Percentiles rank a stretch among this genome's conserved stretches.
Conservation (phyloP, 2,329 filamentous ascomycete genomes). For the Fonsecaea multimorphosa region DNA sequence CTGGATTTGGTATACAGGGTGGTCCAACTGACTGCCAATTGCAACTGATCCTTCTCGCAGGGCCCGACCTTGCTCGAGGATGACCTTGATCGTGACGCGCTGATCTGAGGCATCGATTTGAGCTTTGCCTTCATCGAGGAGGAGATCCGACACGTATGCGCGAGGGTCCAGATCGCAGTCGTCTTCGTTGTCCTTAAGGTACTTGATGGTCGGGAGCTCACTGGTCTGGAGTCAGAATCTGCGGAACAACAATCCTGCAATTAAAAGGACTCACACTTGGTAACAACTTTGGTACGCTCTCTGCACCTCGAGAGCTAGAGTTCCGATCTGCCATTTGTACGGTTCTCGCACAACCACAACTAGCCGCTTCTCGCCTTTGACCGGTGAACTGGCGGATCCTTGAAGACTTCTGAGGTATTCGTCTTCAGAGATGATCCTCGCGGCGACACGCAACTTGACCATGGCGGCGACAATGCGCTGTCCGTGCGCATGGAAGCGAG, state of each 20-base stretch:
- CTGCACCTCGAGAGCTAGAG: constrained; percentile 36
- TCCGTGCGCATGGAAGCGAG: constrained; percentile 1
- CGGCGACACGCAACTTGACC: constrained; percentile 38
- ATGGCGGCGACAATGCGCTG: constrained; percentile 24
- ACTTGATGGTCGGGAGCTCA: constrained; percentile 38
- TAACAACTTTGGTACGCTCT: constrained; percentile 37
- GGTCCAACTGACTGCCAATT: constrained; percentile 32
- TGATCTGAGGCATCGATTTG: constrained; percentile 38
- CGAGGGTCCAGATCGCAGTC: constrained; percentile 40
- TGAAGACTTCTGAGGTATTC: constrained; percentile 31
- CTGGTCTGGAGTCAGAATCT: constrained; percentile 26
- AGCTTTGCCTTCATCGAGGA: constrained; percentile 40
- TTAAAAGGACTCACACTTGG: constrained; percentile 31
- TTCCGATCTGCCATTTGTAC: constrained; percentile 38
- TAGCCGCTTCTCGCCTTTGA: constrained; percentile 33
- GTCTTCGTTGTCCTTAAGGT: constrained; percentile 39
- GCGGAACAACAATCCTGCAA: too few species aligned
- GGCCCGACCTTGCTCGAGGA: constrained; percentile 36
- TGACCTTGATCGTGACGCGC: constrained; percentile 37
- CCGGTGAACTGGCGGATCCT: constrained; percentile 10
- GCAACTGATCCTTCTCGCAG: constrained; percentile 38
- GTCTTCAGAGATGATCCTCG: constrained; percentile 38
- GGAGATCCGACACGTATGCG: constrained; percentile 37
- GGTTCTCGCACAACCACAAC: constrained; percentile 37
- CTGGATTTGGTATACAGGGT: constrained; percentile 33